Percentiles rank a stretch among this genome's conserved stretches.
phyloP scores from a whole-genome alignment of 495 filamentous ascomycete species.

The Hypoxylon perforatum region DNA sequence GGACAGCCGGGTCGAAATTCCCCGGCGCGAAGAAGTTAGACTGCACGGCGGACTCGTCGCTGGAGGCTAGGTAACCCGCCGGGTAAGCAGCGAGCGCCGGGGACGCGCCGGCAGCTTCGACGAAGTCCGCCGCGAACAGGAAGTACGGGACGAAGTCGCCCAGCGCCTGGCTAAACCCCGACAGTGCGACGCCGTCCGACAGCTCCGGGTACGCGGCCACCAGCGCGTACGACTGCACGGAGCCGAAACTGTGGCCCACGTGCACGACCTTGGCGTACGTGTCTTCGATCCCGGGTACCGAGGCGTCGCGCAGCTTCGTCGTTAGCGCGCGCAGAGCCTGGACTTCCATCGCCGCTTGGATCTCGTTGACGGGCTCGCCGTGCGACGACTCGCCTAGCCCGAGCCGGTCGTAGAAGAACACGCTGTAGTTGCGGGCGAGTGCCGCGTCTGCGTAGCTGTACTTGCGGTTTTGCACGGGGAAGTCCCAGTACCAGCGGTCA shows the following conservation, averaged over 20 bases:
- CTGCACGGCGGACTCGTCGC: constrained; percentile 8
- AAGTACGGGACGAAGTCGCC: constrained; percentile 49
- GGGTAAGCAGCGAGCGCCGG: constrained; percentile 52
- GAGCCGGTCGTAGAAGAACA: constrained; percentile 67
- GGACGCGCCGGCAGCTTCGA: constrained; percentile 58
- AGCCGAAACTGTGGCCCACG: constrained; percentile 68
- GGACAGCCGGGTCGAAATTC: constrained; percentile 59
- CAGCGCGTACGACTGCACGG: constrained; percentile 57
- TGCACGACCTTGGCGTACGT: constrained; percentile 63
- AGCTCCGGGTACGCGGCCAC: constrained; percentile 59
- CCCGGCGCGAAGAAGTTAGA: constrained; percentile 57
- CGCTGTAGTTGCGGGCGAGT: constrained; percentile 58
- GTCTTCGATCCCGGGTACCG: constrained; percentile 41
- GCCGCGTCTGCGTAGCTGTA: constrained; percentile 68
- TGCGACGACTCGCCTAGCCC: constrained; percentile 67
- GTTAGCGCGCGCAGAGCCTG: constrained; percentile 63
- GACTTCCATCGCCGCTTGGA: constrained; percentile 65
- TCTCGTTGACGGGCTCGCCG: constrained; percentile 63
- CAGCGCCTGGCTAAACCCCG: constrained; percentile 62
- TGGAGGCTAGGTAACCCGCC: constrained; percentile 40
- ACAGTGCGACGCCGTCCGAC: constrained; percentile 68
- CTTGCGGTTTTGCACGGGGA: constrained; percentile 57
- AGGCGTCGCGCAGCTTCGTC: constrained; percentile 56
- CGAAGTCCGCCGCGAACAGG: constrained; percentile 56
- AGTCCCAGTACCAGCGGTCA: constrained; percentile 72